phyloP scores from a whole-genome alignment of 768 basidiomycete species.

The Suillus occidentalis region DNA sequence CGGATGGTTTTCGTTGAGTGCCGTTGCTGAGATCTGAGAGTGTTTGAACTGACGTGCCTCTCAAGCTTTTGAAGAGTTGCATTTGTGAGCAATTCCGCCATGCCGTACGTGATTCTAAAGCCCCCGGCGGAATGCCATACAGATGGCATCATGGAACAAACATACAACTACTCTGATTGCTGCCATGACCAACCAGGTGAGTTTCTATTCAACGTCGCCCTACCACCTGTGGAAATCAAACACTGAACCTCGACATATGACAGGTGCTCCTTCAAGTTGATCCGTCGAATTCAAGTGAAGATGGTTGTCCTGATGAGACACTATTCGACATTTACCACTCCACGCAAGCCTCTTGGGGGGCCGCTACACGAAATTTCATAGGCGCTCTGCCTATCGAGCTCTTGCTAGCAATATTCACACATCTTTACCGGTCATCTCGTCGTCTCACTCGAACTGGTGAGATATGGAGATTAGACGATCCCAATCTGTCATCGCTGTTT shows the following conservation, averaged over 20 bases:
- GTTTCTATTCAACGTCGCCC: background rate
- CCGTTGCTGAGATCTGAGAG: background rate
- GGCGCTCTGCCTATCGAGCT: conserved; percentile 6
- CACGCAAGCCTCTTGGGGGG: background rate
- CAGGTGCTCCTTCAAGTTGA: background rate
- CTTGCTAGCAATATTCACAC: conserved; percentile 6
- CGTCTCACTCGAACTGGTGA: background rate
- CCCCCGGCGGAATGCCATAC: background rate
- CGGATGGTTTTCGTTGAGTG: background rate
- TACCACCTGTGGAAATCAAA: background rate
- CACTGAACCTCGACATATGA: background rate
- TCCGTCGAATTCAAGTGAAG: background rate
- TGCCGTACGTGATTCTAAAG: background rate
- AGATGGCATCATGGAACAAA: background rate
- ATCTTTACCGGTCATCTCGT: conserved; percentile 4
- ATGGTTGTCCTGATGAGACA: background rate
- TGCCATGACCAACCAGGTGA: background rate
- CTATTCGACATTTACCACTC: background rate
- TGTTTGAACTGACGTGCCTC: background rate
- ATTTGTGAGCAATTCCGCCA: background rate
- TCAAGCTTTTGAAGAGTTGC: background rate
- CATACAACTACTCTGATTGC: background rate
- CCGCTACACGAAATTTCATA: background rate
- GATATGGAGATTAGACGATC: conserved; percentile 3
- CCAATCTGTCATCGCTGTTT: conserved; percentile 3